phyloP scores from a whole-genome alignment of 345 rosid species.

The Citrus unshiu region DNA sequence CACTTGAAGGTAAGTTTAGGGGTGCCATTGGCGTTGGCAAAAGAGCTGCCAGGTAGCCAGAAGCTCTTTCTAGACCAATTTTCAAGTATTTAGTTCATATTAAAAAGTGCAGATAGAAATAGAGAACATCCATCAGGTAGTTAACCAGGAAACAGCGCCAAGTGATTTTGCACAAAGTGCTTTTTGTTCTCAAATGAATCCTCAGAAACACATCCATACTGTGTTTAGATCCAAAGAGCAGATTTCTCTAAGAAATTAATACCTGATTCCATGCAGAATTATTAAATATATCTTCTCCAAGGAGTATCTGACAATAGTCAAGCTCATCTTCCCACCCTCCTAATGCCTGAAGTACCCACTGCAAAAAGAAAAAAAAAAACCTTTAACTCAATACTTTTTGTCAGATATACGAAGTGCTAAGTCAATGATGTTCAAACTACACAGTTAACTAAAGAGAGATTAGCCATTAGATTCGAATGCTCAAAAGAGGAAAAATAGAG shows the following conservation, averaged over 20 bases:
- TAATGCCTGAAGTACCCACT: constrained; percentile 80
- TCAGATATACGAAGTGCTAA: not conserved
- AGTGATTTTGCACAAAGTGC: not conserved
- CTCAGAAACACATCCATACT: not conserved
- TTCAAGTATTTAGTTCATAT: not conserved
- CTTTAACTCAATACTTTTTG: not conserved
- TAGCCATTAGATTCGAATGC: not conserved
- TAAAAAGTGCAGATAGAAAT: not conserved
- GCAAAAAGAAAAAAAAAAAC: constrained; percentile 8
- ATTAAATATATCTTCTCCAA: constrained; percentile 76
- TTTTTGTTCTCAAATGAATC: not conserved
- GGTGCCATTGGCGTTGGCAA: not conserved
- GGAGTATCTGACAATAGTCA: constrained; percentile 64
- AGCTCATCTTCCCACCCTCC: constrained; percentile 98
- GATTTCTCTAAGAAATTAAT: not conserved
- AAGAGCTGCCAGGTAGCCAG: not conserved
- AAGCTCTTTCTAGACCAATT: not conserved
- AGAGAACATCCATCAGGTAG: not conserved
- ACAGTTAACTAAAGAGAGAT: not conserved
- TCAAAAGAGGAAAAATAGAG: not conserved
- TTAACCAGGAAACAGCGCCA: not conserved
- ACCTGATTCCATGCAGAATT: constrained; percentile 99
- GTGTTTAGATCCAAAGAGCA: not conserved
- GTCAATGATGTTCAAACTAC: not conserved
- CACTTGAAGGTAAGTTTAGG: not conserved